These are phyloP conservation scores for Spergularia marina DNA, from an alignment of 148 eudicot species.

Conservation along the genomic window DNA sequence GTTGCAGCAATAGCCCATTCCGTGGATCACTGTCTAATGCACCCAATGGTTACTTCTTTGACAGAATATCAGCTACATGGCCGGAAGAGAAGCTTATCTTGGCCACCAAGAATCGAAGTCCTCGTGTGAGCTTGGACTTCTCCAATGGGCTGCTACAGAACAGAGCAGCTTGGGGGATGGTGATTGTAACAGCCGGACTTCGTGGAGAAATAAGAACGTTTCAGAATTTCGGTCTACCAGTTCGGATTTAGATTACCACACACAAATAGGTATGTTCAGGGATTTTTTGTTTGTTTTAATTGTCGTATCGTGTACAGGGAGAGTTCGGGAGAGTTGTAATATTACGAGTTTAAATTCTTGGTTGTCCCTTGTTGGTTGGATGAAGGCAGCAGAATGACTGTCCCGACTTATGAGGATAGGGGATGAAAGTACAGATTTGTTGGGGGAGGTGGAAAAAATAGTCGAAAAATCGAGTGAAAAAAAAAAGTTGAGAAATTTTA, in stretches of 20 bases:
- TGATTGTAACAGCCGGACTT: constrained; percentile 79
- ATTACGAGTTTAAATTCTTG: constrained; percentile 38
- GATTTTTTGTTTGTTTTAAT: constrained; percentile 14
- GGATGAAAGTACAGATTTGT: constrained; percentile 30
- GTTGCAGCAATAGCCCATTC: constrained; percentile 54
- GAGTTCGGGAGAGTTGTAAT: constrained; percentile 47
- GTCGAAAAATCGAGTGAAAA: not conserved
- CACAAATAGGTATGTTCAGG: constrained; percentile 19
- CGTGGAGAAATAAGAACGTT: constrained; percentile 81
- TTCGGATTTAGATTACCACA: constrained; percentile 43
- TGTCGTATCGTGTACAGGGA: constrained; percentile 52
- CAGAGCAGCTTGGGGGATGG: constrained; percentile 88
- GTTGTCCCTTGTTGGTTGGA: constrained; percentile 32
- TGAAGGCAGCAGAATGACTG: constrained; percentile 16
- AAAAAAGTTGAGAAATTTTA: not conserved
- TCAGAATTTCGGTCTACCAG: constrained; percentile 87
- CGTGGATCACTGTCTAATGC: constrained; percentile 62
- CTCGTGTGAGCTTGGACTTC: constrained; percentile 67
- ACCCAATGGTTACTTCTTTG: constrained; percentile 67
- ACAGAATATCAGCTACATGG: constrained; percentile 84
- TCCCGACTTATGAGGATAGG: constrained; percentile 27
- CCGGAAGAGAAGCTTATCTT: constrained; percentile 81
- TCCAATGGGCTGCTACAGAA: constrained; percentile 51
- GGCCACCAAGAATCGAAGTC: constrained; percentile 57
- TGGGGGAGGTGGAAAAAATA: constrained; percentile 18